Base-by-base conservation (phyloP, 352 stramenopile species). In the Phytophthora hybrid region DNA sequence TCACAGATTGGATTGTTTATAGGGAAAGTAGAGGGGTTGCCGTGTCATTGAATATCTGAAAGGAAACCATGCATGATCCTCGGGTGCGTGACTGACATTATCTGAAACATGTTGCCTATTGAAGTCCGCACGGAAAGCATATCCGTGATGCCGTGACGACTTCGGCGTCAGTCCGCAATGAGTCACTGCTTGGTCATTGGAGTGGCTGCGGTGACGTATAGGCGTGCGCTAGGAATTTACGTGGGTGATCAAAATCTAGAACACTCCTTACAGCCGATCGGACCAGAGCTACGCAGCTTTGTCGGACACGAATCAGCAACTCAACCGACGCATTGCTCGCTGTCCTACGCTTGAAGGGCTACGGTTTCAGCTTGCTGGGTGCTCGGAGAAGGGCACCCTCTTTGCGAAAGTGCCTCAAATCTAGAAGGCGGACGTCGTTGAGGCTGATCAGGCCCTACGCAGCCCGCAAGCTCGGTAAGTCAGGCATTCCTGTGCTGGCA, bases 121-220 rank as follows among this genome's bases (percentile, higher is more conserved):
- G 14, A 59, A 23, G 53, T 46, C 53, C 26, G 14, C 47, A 23
- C 47, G 5, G n/a, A 54, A 54, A 54, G 4, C n/a, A 31, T 31
- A 5, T 31, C 47, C 47, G n/a, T 54, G 16, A 19, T 54, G 47
- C 47, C 0, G 47, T n/a, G n/a, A 11, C 47, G 18, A 29, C 14
- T 23, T 54, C 47, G 47, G 26, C 57, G 21, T 29, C 60, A 67
- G 60, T 26, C n/a, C n/a, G 59, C 59, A 26, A 26, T 26, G 47
- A 51, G 60, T 54, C 29, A 8, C 5, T 16, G 54, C 37, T 52
- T 67, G 49, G 31, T 55, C 16, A 4, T 14, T 14, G 34, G 49
- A 0, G 51, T 55, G 46, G 14, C 16, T 31, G 19, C 32, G 7
- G 47, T 13, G 13, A 58, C 14, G 5, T 60, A 21, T 23, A 34